A percentile compares a stretch with the other conserved stretches of the same genome.
phyloP scores from a whole-genome alignment of 2,329 filamentous ascomycete species.

The Metarhizium album region DNA sequence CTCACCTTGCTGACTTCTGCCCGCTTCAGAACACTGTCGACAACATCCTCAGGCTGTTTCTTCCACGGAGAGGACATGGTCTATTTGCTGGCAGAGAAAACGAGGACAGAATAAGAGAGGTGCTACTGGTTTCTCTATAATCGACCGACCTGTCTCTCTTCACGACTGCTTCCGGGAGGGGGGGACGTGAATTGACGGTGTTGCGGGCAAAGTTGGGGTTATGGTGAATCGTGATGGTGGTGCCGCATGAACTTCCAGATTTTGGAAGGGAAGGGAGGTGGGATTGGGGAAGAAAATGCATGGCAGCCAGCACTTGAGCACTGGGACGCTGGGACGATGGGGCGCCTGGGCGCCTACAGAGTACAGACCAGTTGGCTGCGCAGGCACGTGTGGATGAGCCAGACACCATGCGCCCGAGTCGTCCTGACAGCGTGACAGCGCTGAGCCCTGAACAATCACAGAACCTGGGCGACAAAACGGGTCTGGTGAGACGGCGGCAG shows the following conservation, averaged over 20 bases:
- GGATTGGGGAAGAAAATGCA: neutral
- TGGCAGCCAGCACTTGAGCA: neutral
- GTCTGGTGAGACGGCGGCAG: constrained; percentile 3
- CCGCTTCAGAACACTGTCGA: constrained; percentile 59
- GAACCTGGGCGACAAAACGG: neutral
- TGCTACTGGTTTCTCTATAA: neutral
- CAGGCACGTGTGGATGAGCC: too few species aligned
- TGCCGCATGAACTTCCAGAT: neutral
- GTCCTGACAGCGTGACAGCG: too few species aligned
- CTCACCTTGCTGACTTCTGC: constrained; percentile 67
- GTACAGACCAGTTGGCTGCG: too few species aligned
- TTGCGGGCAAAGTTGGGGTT: neutral
- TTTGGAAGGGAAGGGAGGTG: constrained; percentile 3
- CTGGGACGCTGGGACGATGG: too few species aligned
- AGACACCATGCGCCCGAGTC: neutral
- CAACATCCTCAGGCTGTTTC: constrained; percentile 53
- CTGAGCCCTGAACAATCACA: neutral
- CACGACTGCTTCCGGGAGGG: neutral
- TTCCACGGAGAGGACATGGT: constrained; percentile 51
- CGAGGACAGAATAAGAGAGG: neutral
- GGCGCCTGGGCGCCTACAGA: too few species aligned
- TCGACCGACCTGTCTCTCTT: neutral
- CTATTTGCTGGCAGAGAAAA: constrained; percentile 10
- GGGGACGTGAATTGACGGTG: neutral
- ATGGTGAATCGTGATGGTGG: too few species aligned